These are phyloP conservation scores for Cylindrodendrum hubeiense DNA, from an alignment of 2,329 filamentous ascomycete genomes.

Conservation along the genomic window DNA sequence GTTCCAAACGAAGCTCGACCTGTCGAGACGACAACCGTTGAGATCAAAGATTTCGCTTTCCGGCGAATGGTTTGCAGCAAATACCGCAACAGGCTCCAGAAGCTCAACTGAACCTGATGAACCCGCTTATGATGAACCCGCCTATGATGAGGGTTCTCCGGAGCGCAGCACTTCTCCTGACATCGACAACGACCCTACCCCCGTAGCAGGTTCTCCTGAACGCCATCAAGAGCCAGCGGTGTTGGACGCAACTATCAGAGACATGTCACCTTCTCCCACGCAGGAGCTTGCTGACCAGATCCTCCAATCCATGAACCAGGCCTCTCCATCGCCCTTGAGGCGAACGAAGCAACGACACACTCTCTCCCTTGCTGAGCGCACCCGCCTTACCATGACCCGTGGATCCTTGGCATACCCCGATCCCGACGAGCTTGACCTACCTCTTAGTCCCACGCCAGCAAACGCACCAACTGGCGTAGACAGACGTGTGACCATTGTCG, in stretches of 20 bases:
- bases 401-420: slow-evolving; percentile 57
- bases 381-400: slow-evolving; percentile 82
- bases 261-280: slow-evolving; percentile 44
- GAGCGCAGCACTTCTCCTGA: slow-evolving; percentile 37
- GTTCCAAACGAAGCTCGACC: slow-evolving; percentile 39
- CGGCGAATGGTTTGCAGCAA: slow-evolving; percentile 40
- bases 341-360: slow-evolving; percentile 62
- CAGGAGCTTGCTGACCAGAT: slow-evolving; percentile 69
- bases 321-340: slow-evolving; percentile 70
- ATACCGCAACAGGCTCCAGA: slow-evolving; percentile 26
- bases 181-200: slow-evolving; percentile 33
- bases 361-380: slow-evolving; percentile 80
- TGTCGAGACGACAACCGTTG: slow-evolving; percentile 38
- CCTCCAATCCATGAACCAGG: slow-evolving; percentile 64
- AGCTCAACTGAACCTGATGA: slow-evolving; percentile 38
- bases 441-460: slow-evolving; percentile 27
- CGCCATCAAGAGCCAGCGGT: slow-evolving; percentile 18
- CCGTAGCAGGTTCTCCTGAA: slow-evolving; percentile 27
- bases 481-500: slow-evolving; percentile 28
- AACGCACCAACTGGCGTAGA: slow-evolving; percentile 19
- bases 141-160: slow-evolving; percentile 21
- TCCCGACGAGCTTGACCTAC: slow-evolving; percentile 46
- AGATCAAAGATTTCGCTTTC: slow-evolving; percentile 45
- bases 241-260: slow-evolving; percentile 19
- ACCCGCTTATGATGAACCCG: slow-evolving; percentile 8